These are phyloP conservation scores for Crithidia sp. DNA, from an alignment of 208 protist species.

Conservation along the genomic window DNA sequence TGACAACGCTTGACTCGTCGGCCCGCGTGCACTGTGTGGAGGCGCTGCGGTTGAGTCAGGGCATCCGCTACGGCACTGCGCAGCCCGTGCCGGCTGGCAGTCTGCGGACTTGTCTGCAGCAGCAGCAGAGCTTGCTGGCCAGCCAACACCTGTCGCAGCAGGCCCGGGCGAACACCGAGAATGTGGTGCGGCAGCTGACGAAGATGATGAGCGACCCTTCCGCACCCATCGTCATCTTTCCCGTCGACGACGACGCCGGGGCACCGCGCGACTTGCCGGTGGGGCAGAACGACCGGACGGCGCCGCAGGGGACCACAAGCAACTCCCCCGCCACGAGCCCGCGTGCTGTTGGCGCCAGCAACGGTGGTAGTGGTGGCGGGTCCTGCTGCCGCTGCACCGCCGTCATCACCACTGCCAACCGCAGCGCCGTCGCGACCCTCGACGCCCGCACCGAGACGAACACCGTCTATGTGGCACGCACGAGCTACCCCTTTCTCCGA, in stretches of 20 bases:
- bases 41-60: conserved; percentile 28
- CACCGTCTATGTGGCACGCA: conserved; percentile 3
- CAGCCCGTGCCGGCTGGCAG: conserved; percentile 35
- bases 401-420: neutral
- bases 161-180: conserved; percentile 18
- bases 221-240: conserved; percentile 26
- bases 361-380: neutral
- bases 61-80: conserved; percentile 27
- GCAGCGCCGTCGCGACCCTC: neutral
- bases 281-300: neutral
- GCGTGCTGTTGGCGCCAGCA: too few species aligned
- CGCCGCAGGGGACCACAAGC: neutral
- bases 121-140: conserved; percentile 25
- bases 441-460: conserved; percentile 22
- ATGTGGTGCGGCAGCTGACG: conserved; percentile 17
- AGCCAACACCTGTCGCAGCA: neutral
- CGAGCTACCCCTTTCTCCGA: conserved; percentile 32
- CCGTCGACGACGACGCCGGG: conserved; percentile 7
- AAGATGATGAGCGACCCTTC: conserved; percentile 21
- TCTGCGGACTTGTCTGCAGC: conserved; percentile 30
- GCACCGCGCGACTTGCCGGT: too few species aligned
- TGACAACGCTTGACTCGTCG: conserved; percentile 38
- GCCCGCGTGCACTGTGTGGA: conserved; percentile 23
- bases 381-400: conserved; percentile 7
- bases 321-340: too few species aligned